Conservation (phyloP, 345 rosid species). For the Bruguiera gymnorhiza region DNA sequence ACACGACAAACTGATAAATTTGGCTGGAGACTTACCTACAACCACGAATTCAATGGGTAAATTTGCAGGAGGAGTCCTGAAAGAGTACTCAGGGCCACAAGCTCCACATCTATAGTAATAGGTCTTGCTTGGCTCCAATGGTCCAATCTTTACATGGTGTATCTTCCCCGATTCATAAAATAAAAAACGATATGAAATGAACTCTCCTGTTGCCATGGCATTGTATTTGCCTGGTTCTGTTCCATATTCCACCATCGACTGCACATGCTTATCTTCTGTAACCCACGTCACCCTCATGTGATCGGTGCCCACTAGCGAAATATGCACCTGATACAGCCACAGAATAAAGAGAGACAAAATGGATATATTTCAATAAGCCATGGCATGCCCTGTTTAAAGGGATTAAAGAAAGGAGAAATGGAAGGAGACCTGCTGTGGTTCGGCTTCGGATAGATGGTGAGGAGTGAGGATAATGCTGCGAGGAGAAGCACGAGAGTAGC, state of each 20-base stretch:
- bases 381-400: not conserved
- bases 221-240: constrained; percentile 44
- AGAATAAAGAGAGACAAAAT: no score
- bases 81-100: constrained; percentile 66
- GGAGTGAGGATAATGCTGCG: constrained; percentile 39
- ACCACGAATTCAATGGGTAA: constrained; percentile 76
- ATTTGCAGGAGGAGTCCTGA: constrained; percentile 69
- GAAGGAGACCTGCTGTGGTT: constrained; percentile 73
- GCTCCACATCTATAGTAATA: constrained; percentile 78
- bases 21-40: constrained; percentile 44
- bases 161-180: constrained; percentile 67
- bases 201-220: constrained; percentile 45
- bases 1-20: not conserved
- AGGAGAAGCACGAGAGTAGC: constrained; percentile 49
- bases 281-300: constrained; percentile 69
- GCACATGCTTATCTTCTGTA: constrained; percentile 48
- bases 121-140: constrained; percentile 52
- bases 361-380: not conserved
- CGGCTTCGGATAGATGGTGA: constrained; percentile 50
- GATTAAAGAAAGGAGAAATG: not conserved
- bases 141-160: constrained; percentile 87
- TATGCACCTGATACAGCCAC: constrained; percentile 51
- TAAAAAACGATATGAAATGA: constrained; percentile 60
- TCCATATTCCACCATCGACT: constrained; percentile 68
- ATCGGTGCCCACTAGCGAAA: constrained; percentile 63